Conservation (phyloP, 139 green algal genomes). For the Yamagishiella unicocca region DNA sequence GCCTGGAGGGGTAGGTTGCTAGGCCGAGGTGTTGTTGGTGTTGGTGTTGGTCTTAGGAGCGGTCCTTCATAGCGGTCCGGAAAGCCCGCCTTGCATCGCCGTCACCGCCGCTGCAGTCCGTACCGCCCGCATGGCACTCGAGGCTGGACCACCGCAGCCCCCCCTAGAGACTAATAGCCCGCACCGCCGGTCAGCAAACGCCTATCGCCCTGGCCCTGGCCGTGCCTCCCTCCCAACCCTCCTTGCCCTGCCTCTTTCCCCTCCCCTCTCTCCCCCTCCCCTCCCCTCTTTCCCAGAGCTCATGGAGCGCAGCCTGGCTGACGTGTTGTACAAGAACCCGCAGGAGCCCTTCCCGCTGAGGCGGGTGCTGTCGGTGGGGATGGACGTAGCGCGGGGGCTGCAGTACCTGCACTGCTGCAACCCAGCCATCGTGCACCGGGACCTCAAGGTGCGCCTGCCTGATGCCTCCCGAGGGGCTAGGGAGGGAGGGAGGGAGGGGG, state of each 20-base stretch:
- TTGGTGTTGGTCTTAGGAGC: too few relatives aligned
- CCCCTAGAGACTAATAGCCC: too few relatives aligned
- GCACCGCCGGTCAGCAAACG: too few relatives aligned
- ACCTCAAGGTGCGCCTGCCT: slow-evolving; percentile 45
- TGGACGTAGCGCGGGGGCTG: slow-evolving; percentile 75
- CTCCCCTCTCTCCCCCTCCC: background rate
- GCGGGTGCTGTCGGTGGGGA: slow-evolving; percentile 8
- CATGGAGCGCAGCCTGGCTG: slow-evolving; percentile 43
- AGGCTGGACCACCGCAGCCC: too few relatives aligned
- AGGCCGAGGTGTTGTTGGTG: too few relatives aligned
- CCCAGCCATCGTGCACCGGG: slow-evolving; percentile 58
- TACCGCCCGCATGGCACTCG: too few relatives aligned
- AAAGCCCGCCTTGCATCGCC: too few relatives aligned
- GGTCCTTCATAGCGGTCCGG: too few relatives aligned
- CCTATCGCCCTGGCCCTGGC: too few relatives aligned
- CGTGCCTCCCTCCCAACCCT: background rate
- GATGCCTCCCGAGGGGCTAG: background rate
- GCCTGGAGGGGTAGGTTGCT: too few relatives aligned
- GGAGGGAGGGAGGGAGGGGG: background rate
- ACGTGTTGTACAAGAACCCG: slow-evolving; percentile 30
- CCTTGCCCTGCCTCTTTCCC: background rate
- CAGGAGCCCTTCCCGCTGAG: slow-evolving; percentile 49
- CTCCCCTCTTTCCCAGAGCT: slow-evolving; percentile 43
- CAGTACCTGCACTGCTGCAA: slow-evolving; percentile 77
- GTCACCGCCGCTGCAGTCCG: too few relatives aligned